Evolutionary conservation across 257 asterid species (phyloP).

Genomic region (Solanum clarkiae): DNA sequence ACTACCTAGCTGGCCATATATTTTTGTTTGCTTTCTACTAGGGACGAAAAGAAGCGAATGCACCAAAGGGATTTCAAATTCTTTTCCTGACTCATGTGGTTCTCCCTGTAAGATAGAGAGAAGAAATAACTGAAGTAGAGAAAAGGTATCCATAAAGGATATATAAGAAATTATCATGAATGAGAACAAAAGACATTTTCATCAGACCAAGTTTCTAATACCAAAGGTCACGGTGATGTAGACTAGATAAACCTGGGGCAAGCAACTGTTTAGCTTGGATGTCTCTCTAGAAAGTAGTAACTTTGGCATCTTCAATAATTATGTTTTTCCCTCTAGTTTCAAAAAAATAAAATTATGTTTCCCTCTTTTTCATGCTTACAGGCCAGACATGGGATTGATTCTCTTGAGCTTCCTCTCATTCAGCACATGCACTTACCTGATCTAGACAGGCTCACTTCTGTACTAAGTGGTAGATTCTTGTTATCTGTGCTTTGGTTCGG

Average conservation of each 20-base stretch:
- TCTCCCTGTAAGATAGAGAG: background rate
- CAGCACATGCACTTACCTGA: constrained; percentile 59
- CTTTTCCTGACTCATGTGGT: background rate
- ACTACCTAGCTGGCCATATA: background rate
- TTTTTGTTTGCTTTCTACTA: background rate
- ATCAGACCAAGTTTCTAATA: background rate
- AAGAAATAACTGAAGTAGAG: background rate
- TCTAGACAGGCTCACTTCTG: constrained; percentile 35
- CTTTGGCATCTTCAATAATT: background rate
- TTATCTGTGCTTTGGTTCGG: background rate
- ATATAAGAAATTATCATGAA: background rate
- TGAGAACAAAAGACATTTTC: background rate
- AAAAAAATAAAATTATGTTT: background rate
- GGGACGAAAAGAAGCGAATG: background rate
- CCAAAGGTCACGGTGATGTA: background rate
- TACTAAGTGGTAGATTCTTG: constrained; percentile 35
- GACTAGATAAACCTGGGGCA: background rate
- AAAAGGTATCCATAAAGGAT: background rate
- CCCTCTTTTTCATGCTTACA: constrained; percentile 6
- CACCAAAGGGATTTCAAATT: background rate
- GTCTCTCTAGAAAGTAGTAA: background rate
- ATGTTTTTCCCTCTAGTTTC: background rate
- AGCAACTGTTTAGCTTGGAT: background rate
- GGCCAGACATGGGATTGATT: constrained; percentile 46
- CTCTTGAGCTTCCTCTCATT: constrained; percentile 80